These are phyloP conservation scores for Aeschynomene evenia DNA, from an alignment of 306 rosid genomes.

Conservation along the genomic window DNA sequence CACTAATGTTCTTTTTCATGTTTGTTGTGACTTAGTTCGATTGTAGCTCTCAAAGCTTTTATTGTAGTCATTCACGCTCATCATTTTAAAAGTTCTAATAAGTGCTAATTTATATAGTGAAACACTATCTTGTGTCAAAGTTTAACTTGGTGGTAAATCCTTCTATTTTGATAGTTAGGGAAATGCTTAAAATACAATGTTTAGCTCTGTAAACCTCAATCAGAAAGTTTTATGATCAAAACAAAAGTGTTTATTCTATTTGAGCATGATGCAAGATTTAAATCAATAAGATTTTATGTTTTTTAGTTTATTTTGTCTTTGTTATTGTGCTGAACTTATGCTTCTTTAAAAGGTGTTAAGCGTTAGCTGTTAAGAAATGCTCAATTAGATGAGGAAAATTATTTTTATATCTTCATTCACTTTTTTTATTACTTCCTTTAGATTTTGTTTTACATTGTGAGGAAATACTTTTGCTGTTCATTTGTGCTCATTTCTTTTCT, in stretches of 20 bases:
- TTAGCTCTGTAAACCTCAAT: neutral
- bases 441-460: neutral
- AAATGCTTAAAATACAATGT: neutral
- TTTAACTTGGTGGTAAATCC: conserved; percentile 9
- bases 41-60: neutral
- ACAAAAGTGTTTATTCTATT: conserved; percentile 14
- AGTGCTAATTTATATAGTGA: neutral
- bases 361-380: neutral
- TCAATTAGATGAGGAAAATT: neutral
- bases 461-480: conserved; percentile 2
- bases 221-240: conserved; percentile 11
- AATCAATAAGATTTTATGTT: neutral
- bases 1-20: neutral
- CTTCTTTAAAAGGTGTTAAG: conserved; percentile 11
- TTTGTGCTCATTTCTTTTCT: neutral
- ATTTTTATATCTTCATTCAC: neutral
- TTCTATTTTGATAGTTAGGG: neutral
- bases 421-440: neutral
- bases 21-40: conserved; percentile 1
- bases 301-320: conserved; percentile 5
- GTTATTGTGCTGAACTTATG: neutral
- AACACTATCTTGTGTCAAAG: neutral
- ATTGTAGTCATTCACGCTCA: neutral
- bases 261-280: neutral
- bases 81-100: neutral